Evolutionary conservation across 768 basidiomycete species (phyloP).

Genomic region (Sporobolomyces phaffii): DNA sequence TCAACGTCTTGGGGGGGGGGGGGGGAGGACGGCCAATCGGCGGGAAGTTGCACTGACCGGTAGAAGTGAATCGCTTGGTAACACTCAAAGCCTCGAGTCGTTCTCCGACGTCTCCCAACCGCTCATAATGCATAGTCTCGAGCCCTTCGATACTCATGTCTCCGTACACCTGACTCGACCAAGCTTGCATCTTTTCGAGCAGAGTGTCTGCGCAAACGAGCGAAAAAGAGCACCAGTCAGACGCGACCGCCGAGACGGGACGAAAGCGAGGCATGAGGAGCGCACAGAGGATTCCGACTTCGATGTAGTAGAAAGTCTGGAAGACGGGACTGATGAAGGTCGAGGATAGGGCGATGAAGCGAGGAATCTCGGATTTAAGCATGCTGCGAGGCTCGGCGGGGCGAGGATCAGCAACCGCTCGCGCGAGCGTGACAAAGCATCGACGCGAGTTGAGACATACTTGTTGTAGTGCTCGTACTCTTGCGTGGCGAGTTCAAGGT

Average conservation of each 20-base stretch:
- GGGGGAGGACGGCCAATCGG: too few relatives aligned
- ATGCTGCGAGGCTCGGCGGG: slow-evolving; percentile 59
- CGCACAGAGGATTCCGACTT: slow-evolving; percentile 57
- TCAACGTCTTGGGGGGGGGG: too few relatives aligned
- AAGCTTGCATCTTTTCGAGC: slow-evolving; percentile 85
- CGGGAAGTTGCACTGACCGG: too few relatives aligned
- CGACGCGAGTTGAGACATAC: slow-evolving; percentile 10
- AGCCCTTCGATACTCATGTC: slow-evolving; percentile 52
- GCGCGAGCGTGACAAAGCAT: too few relatives aligned
- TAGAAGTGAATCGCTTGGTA: slow-evolving; percentile 74
- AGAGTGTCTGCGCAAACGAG: slow-evolving; percentile 72
- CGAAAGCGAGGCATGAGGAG: too few relatives aligned
- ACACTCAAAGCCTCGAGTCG: slow-evolving; percentile 52
- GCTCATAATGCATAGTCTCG: slow-evolving; percentile 72
- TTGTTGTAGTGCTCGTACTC: slow-evolving; percentile 51
- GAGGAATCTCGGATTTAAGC: slow-evolving; percentile 84
- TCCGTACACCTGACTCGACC: slow-evolving; percentile 70
- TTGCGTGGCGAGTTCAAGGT: slow-evolving; percentile 49
- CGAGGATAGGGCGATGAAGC: slow-evolving; percentile 80
- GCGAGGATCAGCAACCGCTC: neutral
- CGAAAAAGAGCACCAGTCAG: neutral
- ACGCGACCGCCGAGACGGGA: neutral
- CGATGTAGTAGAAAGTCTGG: slow-evolving; percentile 98
- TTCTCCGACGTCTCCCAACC: slow-evolving; percentile 75
- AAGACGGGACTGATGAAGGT: slow-evolving; percentile 95